These are phyloP conservation scores for Blastomyces percursus DNA, from an alignment of 2,329 filamentous ascomycete species.

Conservation along the genomic window DNA sequence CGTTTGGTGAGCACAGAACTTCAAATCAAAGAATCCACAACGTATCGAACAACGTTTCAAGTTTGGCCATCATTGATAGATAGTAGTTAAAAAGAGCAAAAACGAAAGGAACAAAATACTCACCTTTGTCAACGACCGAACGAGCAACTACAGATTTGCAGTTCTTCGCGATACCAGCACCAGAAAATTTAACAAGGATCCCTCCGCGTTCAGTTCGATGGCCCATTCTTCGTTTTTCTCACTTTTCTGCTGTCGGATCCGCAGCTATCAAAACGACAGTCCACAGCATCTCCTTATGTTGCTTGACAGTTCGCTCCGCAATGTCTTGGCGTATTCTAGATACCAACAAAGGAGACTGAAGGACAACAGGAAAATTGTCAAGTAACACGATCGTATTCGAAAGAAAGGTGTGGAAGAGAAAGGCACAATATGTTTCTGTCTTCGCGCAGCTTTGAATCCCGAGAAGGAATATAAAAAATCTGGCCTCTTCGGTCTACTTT, in stretches of 20 bases:
- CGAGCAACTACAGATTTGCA: not conserved
- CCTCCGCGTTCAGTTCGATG: conserved; percentile 1
- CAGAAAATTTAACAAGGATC: conserved; percentile 1
- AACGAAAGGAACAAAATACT: not conserved
- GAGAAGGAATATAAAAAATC: too few species aligned
- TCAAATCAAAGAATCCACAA: too few species aligned
- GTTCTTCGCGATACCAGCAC: not conserved
- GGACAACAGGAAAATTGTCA: too few species aligned
- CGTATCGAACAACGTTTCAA: not conserved
- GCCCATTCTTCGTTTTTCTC: conserved; percentile 2
- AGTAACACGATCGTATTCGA: too few species aligned
- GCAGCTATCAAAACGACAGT: not conserved
- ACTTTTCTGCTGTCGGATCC: not conserved
- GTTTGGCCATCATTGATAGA: not conserved
- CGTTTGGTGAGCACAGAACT: conserved; percentile 9
- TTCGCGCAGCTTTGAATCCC: too few species aligned
- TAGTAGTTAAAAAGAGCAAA: not conserved
- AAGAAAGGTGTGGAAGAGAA: too few species aligned
- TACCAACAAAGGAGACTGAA: not conserved
- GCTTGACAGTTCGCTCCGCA: not conserved
- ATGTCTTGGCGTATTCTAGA: not conserved
- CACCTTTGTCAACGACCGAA: not conserved
- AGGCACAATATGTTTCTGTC: too few species aligned
- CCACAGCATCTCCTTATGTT: not conserved
- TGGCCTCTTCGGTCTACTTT: too few species aligned